Evolutionary conservation across 2,329 filamentous ascomycete species (phyloP).

Genomic region (Aspergillus aculeatus): DNA sequence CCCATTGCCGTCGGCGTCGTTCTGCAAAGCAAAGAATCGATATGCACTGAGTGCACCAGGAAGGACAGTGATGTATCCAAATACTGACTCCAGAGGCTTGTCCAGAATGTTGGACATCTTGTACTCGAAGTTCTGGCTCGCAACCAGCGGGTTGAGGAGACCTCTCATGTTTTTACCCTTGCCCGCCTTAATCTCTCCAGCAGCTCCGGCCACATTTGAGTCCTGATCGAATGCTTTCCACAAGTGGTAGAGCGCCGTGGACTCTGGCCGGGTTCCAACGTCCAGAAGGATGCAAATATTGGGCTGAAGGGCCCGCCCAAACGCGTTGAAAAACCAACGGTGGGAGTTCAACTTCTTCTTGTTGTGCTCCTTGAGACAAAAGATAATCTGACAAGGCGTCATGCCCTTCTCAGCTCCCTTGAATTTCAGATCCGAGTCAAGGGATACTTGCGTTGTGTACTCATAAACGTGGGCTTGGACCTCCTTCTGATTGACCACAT

Average conservation of each 20-base stretch:
- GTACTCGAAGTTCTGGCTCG: constrained; percentile 98
- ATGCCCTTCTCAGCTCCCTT: constrained; percentile 99
- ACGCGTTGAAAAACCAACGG: constrained; percentile 99
- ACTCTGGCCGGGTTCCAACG: constrained; percentile 87
- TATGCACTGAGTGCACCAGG: constrained; percentile 95
- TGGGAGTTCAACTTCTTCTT: constrained; percentile 97
- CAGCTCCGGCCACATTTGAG: constrained; percentile 94
- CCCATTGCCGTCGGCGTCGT: constrained; percentile 92
- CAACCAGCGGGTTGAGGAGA: constrained; percentile 88
- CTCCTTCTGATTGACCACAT: constrained; percentile 91
- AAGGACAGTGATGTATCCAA: constrained; percentile 96
- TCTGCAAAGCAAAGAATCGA: constrained; percentile 91
- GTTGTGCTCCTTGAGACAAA: constrained; percentile 97
- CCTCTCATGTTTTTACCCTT: constrained; percentile 82
- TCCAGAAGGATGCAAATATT: constrained; percentile 97
- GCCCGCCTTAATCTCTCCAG: constrained; percentile 96
- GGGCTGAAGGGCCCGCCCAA: constrained; percentile 85
- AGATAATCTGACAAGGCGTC: constrained; percentile 96
- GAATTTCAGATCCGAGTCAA: constrained; percentile 95
- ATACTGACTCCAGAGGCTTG: constrained; percentile 94
- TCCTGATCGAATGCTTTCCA: constrained; percentile 99
- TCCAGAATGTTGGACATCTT: constrained; percentile 99
- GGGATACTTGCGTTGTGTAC: constrained; percentile 95
- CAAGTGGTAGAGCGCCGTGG: constrained; percentile 90
- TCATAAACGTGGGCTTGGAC: constrained; percentile 98